Evolutionary conservation across 1,139 yeast genomes (phyloP), one percentile per base, ranked within the genome.

Genomic region (Cylindricascospora bacillispora): DNA sequence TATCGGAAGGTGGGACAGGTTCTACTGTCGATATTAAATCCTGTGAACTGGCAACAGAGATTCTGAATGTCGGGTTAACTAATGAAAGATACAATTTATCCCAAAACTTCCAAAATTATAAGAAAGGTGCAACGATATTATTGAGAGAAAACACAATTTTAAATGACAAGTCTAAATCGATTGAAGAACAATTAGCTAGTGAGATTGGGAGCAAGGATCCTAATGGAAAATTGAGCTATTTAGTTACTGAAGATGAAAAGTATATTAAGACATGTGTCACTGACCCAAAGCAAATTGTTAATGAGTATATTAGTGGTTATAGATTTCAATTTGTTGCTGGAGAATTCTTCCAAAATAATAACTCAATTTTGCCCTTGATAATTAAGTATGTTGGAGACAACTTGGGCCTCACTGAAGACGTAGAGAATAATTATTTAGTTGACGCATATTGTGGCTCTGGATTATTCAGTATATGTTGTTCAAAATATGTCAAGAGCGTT

Each of bases 391-490:
- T 89, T 13, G 70, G 75, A 37, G 68, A 73, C 13, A 81, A 82
- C 47, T 57, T 83, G 30, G 59, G 59, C 26, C 63, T 73, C 17
- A 70, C 70, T 10, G 65, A 56, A 39, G 47, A 41, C 10, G 47
- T 36, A 3, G 52, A 47, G 10, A 60, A 57, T 46, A 59, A 47
- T 51, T 85, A 76, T 52, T 62, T 89, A 32, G 95, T 89, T 16
- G 98, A 89, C 55, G 95, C 98, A 1, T 89, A 89, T 59, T 89
- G 98, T 63, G 98, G 98, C 3, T 82, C 95, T 3, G 98, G 98
- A 0, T 61, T 89, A 29, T 89, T 89, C 54, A 80, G 93, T 35
- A 77, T 89, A 33, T 74, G 95, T 5, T 79, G 94, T 46, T 76
- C 93, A 15, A 59, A 68, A 14, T 76, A 80, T 25, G 93, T 85